Base-by-base conservation (phyloP, 2,329 filamentous ascomycete genomes). In the Aureobasidium sp. region DNA sequence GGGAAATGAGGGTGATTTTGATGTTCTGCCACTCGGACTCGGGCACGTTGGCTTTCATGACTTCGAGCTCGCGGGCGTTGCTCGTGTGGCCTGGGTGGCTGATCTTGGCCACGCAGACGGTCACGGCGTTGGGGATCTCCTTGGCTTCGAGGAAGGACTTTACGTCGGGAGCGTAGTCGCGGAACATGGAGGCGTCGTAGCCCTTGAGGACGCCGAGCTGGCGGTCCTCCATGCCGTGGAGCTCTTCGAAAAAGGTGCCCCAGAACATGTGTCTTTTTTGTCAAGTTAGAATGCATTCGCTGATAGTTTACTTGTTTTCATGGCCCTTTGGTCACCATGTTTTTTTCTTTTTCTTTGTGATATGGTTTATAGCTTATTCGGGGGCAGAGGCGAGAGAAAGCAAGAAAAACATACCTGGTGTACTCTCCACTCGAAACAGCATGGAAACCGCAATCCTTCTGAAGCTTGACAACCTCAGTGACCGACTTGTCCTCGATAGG, bases 1-100 rank as follows among this genome's bases (percentile, higher is more conserved):
- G 84, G 4, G 84, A 83, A 19, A 84, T 82, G 67, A 88, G 75
- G 19, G 85, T 88, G 65, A 88, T 80, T 73, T 88, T 88, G 70
- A 84, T 79, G 64, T 86, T 82, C 66, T 81, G 81, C 66, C 84
- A 81, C 55, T 81, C 75, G 25, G 83, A 81, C 19, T 81, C 75
- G 0, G 84, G 79, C 0, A 87, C 77, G 7, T 79, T 69, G 50
- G 71, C 77, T 66, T 83, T 81, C 46, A 86, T 75, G 57, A 79
- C 78, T 61, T 81, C 78, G 65, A 82, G 81, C 67, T 85, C 79
- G 51, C 78, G 77, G 54, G 79, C 68, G 65, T 83, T 80, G 65
- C 76, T 78, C 60, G 77, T 80, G 54, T 70, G 66, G 10, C 80
- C 78, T 43, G 75, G 72, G 65, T 82, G 79, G 64, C 74, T 78